Percentiles rank a stretch among this genome's conserved stretches.
Evolutionary conservation across 106 monocot genomes (phyloP).

Genomic region (Dioscorea dumetorum): DNA sequence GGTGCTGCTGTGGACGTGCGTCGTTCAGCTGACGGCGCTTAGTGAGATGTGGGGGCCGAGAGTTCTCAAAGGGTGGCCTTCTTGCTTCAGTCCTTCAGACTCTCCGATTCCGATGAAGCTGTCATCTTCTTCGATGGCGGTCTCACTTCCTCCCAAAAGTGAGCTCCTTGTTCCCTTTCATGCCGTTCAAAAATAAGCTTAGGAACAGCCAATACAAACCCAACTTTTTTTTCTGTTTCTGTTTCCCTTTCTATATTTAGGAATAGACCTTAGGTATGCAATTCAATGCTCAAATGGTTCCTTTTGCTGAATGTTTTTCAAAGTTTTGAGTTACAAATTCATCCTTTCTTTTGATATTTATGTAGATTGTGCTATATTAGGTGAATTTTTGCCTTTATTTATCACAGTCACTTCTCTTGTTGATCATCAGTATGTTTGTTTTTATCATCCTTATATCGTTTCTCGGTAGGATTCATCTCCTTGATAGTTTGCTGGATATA

Average conservation of each 20-base stretch:
- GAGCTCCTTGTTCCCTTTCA: conserved; percentile 13
- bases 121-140: conserved; percentile 15
- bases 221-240: neutral
- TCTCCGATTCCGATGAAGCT: conserved; percentile 3
- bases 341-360: no score
- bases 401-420: no score
- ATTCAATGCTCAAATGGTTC: neutral
- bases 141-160: conserved; percentile 57
- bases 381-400: no score
- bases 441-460: no score
- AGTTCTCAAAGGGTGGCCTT: conserved; percentile 73
- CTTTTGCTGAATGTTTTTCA: neutral
- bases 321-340: no score
- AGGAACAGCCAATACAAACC: neutral
- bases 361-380: no score
- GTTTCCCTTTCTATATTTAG: neutral
- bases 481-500: no score
- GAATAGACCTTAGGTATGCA: no score
- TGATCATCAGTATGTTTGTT: no score
- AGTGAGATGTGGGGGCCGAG: conserved; percentile 72
- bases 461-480: no score
- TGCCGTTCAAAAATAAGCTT: neutral
- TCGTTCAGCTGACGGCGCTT: conserved; percentile 74
- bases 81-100: conserved; percentile 41
- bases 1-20: conserved; percentile 76